Base-by-base conservation (phyloP, 192 early-diverging fungal species). In the Coemansia sp. region DNA sequence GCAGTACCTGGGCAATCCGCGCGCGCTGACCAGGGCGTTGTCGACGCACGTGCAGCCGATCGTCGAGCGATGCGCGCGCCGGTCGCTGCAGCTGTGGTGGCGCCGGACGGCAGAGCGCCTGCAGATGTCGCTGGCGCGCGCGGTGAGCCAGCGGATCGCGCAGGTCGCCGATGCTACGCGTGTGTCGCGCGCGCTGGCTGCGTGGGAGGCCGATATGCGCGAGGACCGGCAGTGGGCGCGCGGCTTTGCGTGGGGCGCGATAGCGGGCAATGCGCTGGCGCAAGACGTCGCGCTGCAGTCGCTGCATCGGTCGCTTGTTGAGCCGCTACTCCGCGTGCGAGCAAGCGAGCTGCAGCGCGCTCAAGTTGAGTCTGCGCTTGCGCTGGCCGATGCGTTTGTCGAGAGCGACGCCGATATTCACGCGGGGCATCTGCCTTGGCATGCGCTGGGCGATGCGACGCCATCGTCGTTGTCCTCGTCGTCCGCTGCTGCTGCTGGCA, bases 391-490 rank as follows among this genome's bases (percentile, higher is more conserved):
- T 3, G 18, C 35, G 11, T 79, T 73, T 23, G 34, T 73, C 16
- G 50, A 25, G 4, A 69, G 46, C 61, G 39, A 24, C 9, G 22
- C 23, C 3, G 71, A 69, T 11, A 60, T 70, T 20, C 25, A 35
- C 0, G 60, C 76, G 0, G 76, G 76, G 23, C 59, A 62, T 11
- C 49, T 73, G 57, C 64, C 76, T 35, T 79, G 76, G 76, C 71
- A 45, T 14, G 0, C 36, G 58, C 35, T 42, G 64, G 7, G 20
- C 64, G 32, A n/a, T 28, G 30, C 36, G 13, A 19, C 23, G 54
- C n/a, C n/a, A n/a, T n/a, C n/a, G n/a, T n/a, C n/a, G n/a, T n/a
- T n/a, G n/a, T n/a, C n/a, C n/a, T n/a, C n/a, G n/a, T n/a, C n/a
- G n/a, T n/a, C n/a, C n/a, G 30, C 34, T 52, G 51, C 18, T 28